Evolutionary conservation across 2,329 filamentous ascomycete species (phyloP).

Genomic region (Cercospora sesami): DNA sequence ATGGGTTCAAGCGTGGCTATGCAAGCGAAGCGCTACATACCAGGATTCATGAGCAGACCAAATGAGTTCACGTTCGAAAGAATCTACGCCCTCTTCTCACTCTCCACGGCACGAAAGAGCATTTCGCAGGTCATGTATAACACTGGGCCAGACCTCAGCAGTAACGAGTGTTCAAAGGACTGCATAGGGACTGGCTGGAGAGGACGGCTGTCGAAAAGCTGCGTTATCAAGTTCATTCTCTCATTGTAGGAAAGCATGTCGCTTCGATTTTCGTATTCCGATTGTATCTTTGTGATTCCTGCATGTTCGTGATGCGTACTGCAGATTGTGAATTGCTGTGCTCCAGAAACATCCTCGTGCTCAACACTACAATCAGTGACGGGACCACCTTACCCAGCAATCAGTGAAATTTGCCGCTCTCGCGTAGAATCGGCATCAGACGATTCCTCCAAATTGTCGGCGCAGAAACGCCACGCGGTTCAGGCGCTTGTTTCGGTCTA

Average conservation of each 20-base stretch:
- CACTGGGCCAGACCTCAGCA: neutral
- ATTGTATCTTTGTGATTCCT: neutral
- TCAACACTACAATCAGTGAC: neutral
- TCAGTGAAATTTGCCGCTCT: neutral
- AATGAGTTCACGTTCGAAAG: conserved; percentile 32
- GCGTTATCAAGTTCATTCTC: neutral
- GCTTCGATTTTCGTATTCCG: neutral
- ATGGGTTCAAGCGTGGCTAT: conserved; percentile 32
- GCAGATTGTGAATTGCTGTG: neutral
- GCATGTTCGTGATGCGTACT: neutral
- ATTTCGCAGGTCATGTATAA: neutral
- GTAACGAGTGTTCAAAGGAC: neutral
- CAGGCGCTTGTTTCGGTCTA: conserved; percentile 15
- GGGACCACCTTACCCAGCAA: neutral
- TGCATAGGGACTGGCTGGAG: neutral
- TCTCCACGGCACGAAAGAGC: conserved; percentile 5
- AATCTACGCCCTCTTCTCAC: conserved; percentile 6
- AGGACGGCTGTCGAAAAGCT: neutral
- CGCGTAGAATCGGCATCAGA: neutral
- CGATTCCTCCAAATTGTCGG: neutral
- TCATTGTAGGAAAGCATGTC: neutral
- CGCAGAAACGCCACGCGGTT: conserved; percentile 11
- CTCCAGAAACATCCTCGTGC: neutral
- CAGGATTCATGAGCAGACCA: conserved; percentile 28
- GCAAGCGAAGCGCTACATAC: conserved; percentile 27